Base-by-base conservation (phyloP, 306 rosid species). In the Luffa acutangula region DNA sequence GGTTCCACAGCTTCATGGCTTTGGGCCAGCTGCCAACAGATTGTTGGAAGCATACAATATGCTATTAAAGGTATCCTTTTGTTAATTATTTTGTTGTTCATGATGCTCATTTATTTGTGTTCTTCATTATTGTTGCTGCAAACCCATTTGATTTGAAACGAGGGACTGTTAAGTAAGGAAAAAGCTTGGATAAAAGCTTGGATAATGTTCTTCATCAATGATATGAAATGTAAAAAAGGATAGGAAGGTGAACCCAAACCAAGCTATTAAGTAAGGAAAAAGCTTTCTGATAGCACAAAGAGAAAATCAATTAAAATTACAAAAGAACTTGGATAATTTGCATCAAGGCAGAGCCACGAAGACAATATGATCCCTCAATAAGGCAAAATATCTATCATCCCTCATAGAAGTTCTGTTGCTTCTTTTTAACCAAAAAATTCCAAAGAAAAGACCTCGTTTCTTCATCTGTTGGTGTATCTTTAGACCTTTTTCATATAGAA, bases 1-100 rank as follows among this genome's bases (percentile, higher is more conserved):
- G 90, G 98, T 92, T 79, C 98, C 98, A 58, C 98, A 94, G 81
- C 97, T 94, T 76, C 98, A 94, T 83, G 97, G 98, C 77, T 94
- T 94, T 76, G 97, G 98, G 71, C 97, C 98, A 46, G 97, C 98
- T 82, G 97, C 98, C 85, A 92, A 94, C 73, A 95, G 97, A 70
- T 87, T 92, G 62, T 89, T 94, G 87, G 97, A 92, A 88, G 98
- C 98, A 3, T 94, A 94, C 87, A 92, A 94, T 85, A 89, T 91
- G 95, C 97, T 94, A 81, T 86, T 94, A 80, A 94, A 94, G 98
- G 98, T 94, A 87, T 63, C 5, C 48, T 5, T 25, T 62, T 54
- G 72, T 57, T 66, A 67, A 20, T 80, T 67, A 49, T 4, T 48
- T 5, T 2, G 33, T 20, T 78, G 45, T 56, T 9, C 14, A 34